phyloP scores from a whole-genome alignment of 2,329 filamentous ascomycete genomes.

The Penicillium sp. region DNA sequence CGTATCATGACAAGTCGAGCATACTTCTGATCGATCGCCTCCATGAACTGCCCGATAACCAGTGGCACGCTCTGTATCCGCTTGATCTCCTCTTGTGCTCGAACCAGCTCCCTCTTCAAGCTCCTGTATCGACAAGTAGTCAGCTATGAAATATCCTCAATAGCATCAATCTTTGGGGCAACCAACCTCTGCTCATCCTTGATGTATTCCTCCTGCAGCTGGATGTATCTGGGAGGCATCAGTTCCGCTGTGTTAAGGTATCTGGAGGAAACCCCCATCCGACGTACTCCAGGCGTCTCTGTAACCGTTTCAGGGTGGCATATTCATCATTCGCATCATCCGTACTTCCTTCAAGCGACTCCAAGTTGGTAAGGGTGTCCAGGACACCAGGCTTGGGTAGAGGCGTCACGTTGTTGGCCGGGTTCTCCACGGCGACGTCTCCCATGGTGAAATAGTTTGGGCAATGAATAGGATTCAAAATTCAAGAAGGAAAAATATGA shows the following conservation, averaged over 20 bases:
- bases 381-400: constrained; percentile 78
- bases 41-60: constrained; percentile 99
- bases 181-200: constrained; percentile 93
- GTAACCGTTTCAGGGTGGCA: constrained; percentile 90
- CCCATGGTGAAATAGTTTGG: constrained; percentile 61
- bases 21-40: constrained; percentile 98
- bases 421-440: constrained; percentile 80
- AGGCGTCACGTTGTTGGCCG: constrained; percentile 68
- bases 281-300: constrained; percentile 86
- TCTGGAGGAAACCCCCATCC: background rate
- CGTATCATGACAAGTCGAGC: constrained; percentile 23
- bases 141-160: background rate
- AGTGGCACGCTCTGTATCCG: constrained; percentile 96
- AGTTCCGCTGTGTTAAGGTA: constrained; percentile 9
- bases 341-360: constrained; percentile 79
- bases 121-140: constrained; percentile 56
- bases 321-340: constrained; percentile 89
- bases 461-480: background rate
- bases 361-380: constrained; percentile 79
- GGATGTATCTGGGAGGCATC: constrained; percentile 67
- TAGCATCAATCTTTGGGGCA: background rate
- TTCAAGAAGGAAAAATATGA: background rate
- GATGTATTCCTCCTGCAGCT: constrained; percentile 99
- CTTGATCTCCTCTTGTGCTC: constrained; percentile 99
- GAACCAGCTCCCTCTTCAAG: constrained; percentile 92